A percentile compares a stretch with the other conserved stretches of the same genome.
Conservation (phyloP, 1,139 yeast species). For the Pneumocystis sp. region DNA sequence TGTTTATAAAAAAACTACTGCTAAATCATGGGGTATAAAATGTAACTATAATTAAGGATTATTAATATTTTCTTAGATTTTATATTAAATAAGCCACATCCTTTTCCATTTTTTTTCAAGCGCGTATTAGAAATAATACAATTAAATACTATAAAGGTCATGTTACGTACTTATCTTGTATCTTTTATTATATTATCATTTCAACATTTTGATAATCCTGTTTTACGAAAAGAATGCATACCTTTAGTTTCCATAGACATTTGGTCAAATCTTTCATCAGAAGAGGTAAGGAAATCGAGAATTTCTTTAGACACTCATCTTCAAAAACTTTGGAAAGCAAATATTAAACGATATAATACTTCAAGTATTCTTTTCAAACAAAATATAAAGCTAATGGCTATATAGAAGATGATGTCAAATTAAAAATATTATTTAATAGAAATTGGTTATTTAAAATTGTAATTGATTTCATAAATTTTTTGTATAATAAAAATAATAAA, state of each 20-base stretch:
- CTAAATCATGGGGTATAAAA: constrained; percentile 13
- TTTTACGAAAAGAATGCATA: constrained; percentile 21
- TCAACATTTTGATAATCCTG: constrained; percentile 17
- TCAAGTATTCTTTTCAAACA: constrained; percentile 4
- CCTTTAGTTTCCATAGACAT: constrained; percentile 29
- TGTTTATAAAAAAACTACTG: constrained; percentile 14
- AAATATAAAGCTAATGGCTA: neutral
- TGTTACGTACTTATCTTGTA: constrained; percentile 14
- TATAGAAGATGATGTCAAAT: constrained; percentile 11
- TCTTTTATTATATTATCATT: constrained; percentile 20
- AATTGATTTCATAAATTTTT: constrained; percentile 10
- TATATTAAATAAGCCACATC: constrained; percentile 15
- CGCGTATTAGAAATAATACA: constrained; percentile 19
- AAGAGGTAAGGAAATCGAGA: constrained; percentile 15
- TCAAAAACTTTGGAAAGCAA: constrained; percentile 20
- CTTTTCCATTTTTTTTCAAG: constrained; percentile 19
- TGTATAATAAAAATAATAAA: neutral
- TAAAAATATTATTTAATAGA: constrained; percentile 14
- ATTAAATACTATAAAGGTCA: constrained; percentile 8
- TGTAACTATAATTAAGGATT: neutral
- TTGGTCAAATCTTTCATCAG: constrained; percentile 25
- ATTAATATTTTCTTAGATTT: constrained; percentile 6
- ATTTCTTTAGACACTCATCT: constrained; percentile 16
- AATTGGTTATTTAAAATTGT: constrained; percentile 19
- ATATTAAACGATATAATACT: constrained; percentile 16